Base-by-base conservation (phyloP, 805 yeast genomes). In the Candida quercuum region DNA sequence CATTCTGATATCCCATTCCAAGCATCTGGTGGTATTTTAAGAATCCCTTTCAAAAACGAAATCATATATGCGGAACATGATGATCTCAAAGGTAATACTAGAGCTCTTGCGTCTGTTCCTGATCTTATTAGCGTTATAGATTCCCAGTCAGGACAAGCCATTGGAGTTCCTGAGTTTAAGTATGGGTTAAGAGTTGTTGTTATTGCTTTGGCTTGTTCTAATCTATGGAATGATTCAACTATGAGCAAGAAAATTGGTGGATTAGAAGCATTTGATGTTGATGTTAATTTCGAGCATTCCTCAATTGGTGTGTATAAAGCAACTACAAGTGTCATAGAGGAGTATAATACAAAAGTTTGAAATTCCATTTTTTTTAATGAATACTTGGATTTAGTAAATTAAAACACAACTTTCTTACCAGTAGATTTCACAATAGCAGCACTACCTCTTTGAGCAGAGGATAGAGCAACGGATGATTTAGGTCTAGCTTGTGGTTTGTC, bases 351-450 rank as follows among this genome's bases (percentile, higher is more conserved):
- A 14, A 26, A 6, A 8, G 16, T n/a, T 5, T 26, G 15, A 15
- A 5, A n/a, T 14, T 26, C 6, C n/a, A n/a, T n/a, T n/a, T n/a
- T n/a, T n/a, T 14, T 24, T 11, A 10, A 24, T 24, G 29, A 9
- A 26, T 26, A 26, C 15, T 14, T 12, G 15, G 27, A 33, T 21
- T 25, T 32, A n/a, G 17, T 26, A 22, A 30, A 34, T 10, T 40
- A 32, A 30, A 54, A 54, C 3, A 48, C 81, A 28, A 73, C 69
- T 59, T 88, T 91, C 63, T 86, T 89, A 59, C 98, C 98, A n/a
- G 80, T 69, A 1, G 96, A 83, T 35, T 86, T 78, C 21, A 88
- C 95, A 56, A 91, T 86, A 6, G 94, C 89, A 15, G 87, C 86
- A 52, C 86, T 81, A 8, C 80, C 95, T 66, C 98, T 78, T 63